Conservation (phyloP, 2,329 filamentous ascomycete genomes). For the Cercospora citrullina region DNA sequence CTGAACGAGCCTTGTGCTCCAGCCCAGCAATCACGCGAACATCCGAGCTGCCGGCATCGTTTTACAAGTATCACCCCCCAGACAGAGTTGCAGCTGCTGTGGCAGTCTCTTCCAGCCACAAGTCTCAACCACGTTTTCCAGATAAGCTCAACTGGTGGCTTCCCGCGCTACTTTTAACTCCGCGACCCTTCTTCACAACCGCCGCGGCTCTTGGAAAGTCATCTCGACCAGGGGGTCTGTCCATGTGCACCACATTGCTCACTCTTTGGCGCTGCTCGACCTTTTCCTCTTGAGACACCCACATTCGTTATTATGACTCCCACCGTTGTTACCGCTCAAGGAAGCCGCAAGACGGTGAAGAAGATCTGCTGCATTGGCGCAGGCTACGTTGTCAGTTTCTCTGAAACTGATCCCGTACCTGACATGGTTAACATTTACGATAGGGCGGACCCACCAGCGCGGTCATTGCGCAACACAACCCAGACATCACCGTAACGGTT, state of each 20-base stretch:
- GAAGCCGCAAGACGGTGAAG: constrained; percentile 19
- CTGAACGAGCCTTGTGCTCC: not conserved
- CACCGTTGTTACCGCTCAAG: not conserved
- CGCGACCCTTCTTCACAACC: not conserved
- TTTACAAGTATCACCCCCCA: not conserved
- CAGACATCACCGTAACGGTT: constrained; percentile 69
- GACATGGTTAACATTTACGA: constrained; percentile 19
- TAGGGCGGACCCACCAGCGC: constrained; percentile 73
- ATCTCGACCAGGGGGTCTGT: not conserved
- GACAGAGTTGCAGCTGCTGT: not conserved
- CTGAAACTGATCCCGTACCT: not conserved
- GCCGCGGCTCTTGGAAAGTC: constrained; percentile 3
- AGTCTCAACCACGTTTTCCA: constrained; percentile 6
- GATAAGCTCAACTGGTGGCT: constrained; percentile 1
- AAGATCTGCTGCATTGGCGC: constrained; percentile 74
- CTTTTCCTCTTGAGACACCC: not conserved
- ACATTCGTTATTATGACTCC: constrained; percentile 7
- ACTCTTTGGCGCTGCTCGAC: not conserved
- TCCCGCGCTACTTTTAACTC: constrained; percentile 5
- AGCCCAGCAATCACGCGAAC: not conserved
- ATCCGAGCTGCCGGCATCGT: not conserved
- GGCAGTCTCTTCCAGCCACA: not conserved
- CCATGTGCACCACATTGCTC: not conserved
- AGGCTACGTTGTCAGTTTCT: constrained; percentile 66
- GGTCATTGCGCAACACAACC: constrained; percentile 72